These are phyloP conservation scores for Hamigera avellanea DNA, from an alignment of 495 filamentous ascomycete species.

Conservation along the genomic window DNA sequence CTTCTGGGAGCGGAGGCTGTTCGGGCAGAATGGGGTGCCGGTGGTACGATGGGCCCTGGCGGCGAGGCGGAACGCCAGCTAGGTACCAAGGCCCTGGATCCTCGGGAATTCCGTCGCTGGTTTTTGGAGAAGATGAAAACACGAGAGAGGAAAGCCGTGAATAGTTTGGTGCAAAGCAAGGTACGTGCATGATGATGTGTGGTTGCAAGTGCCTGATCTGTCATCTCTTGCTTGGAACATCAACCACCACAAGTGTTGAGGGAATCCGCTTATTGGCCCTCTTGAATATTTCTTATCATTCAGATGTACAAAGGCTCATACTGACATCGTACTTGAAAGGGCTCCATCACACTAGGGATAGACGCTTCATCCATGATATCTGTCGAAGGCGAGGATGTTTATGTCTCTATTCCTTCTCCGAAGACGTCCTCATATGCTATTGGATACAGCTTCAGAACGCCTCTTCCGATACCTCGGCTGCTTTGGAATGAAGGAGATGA, in stretches of 20 bases:
- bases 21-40: constrained; percentile 26
- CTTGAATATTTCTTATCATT: no score
- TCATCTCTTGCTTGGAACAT: no score
- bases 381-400: constrained; percentile 18
- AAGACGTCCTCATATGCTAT: constrained; percentile 14
- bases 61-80: constrained; percentile 21
- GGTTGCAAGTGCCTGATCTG: no score
- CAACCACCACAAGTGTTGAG: no score
- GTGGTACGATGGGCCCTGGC: constrained; percentile 21
- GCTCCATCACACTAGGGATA: constrained; percentile 25
- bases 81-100: constrained; percentile 31
- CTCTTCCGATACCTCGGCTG: constrained; percentile 15
- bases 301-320: background rate
- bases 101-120: constrained; percentile 39
- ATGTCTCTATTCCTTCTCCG: constrained; percentile 17
- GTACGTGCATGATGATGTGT: constrained; percentile 9
- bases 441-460: constrained; percentile 24
- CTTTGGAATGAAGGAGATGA: constrained; percentile 9
- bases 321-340: constrained; percentile 10
- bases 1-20: constrained; percentile 34
- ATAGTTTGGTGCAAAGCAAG: constrained; percentile 30
- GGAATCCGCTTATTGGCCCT: no score
- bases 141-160: constrained; percentile 27
- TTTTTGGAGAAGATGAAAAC: constrained; percentile 36
- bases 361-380: constrained; percentile 28